Percentiles rank a stretch among this genome's conserved stretches.
phyloP scores from a whole-genome alignment of 371 early-diverging fungal genomes.

The Amoeboaphelidium protococcarum region DNA sequence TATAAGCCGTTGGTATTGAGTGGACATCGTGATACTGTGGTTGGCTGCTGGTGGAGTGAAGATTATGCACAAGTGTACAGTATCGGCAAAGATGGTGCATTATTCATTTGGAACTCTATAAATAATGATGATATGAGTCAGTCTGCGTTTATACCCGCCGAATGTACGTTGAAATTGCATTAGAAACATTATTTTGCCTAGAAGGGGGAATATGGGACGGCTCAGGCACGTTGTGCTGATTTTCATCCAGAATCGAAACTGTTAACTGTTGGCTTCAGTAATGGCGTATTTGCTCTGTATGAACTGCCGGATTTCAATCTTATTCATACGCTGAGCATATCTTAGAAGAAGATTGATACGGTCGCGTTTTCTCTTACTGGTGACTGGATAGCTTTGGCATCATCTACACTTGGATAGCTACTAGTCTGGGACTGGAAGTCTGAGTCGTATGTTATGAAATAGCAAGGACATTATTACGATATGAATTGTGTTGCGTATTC shows the following conservation, averaged over 20 bases:
- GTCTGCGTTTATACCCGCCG: neutral
- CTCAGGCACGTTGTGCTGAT: slow-evolving; percentile 47
- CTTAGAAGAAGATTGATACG: slow-evolving; percentile 66
- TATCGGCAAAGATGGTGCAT: slow-evolving; percentile 60
- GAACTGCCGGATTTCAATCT: slow-evolving; percentile 69
- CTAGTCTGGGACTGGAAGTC: slow-evolving; percentile 98
- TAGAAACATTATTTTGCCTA: neutral
- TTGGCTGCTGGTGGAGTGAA: slow-evolving; percentile 71
- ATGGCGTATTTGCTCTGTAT: slow-evolving; percentile 87
- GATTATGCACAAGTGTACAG: slow-evolving; percentile 51
- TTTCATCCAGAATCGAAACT: slow-evolving; percentile 46
- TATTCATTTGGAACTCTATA: slow-evolving; percentile 46
- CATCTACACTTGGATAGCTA: slow-evolving; percentile 67
- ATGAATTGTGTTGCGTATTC: slow-evolving; percentile 70
- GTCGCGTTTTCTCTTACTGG: slow-evolving; percentile 64
- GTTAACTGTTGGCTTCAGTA: slow-evolving; percentile 62
- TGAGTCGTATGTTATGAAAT: slow-evolving; percentile 86
- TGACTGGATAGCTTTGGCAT: slow-evolving; percentile 93
- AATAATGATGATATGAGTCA: slow-evolving; percentile 3
- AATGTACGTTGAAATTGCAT: neutral
- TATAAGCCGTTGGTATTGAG: slow-evolving; percentile 38
- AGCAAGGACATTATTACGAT: slow-evolving; percentile 87
- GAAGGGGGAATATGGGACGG: slow-evolving; percentile 2
- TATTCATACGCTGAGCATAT: slow-evolving; percentile 59
- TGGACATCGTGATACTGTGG: slow-evolving; percentile 58